Percentiles rank a stretch among this genome's conserved stretches.
Evolutionary conservation across 305 asterid genomes (phyloP).

Genomic region (Fraxinus xanthoxyloides): DNA sequence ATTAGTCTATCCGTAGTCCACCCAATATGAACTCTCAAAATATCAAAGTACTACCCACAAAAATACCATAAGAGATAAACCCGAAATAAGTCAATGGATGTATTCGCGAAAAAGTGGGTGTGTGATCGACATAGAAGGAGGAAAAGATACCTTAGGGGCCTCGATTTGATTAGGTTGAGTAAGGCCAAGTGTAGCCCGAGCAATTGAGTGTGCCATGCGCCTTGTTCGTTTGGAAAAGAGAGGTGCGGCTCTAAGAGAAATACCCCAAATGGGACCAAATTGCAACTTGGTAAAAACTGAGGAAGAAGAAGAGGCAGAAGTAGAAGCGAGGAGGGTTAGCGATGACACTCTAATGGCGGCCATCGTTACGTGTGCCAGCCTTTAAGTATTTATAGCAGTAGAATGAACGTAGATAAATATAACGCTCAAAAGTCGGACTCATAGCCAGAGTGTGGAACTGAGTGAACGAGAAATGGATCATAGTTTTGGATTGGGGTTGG

Average conservation of each 20-base stretch:
- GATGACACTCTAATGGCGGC: constrained; percentile 57
- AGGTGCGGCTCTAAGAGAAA: constrained; percentile 27
- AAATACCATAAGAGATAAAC: not conserved
- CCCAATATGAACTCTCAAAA: not conserved
- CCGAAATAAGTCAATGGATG: not conserved
- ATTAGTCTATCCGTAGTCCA: constrained; percentile 31
- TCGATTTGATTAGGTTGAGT: constrained; percentile 62
- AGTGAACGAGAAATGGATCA: not conserved
- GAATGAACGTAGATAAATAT: not conserved
- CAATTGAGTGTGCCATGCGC: constrained; percentile 73
- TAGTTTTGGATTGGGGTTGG: not conserved
- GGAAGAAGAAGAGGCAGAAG: constrained; percentile 31
- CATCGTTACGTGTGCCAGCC: constrained; percentile 33
- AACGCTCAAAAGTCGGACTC: not conserved
- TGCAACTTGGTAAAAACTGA: constrained; percentile 33
- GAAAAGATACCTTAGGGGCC: constrained; percentile 52
- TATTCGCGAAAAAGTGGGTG: not conserved
- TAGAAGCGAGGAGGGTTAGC: constrained; percentile 31
- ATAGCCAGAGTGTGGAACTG: not conserved
- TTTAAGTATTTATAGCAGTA: constrained; percentile 31
- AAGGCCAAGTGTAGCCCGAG: constrained; percentile 90
- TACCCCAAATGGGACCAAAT: constrained; percentile 22
- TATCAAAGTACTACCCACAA: not conserved
- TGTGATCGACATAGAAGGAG: not conserved
- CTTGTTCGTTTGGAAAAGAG: constrained; percentile 19